phyloP scores from a whole-genome alignment of 2,329 filamentous ascomycete genomes.

The Boeremia exigua region DNA sequence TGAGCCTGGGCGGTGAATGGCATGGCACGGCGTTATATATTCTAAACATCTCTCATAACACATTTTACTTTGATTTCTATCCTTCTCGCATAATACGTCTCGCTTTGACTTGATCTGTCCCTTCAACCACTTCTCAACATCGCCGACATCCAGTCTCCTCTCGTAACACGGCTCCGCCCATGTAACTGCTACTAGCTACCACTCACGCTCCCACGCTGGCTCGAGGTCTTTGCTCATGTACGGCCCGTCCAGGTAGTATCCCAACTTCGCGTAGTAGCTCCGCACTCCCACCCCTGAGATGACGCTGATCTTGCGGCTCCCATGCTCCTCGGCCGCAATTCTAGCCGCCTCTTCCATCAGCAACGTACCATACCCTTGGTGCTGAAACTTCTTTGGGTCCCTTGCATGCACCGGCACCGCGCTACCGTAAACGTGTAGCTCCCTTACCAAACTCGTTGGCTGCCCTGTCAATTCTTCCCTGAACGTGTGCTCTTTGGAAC shows the following conservation, averaged over 20 bases:
- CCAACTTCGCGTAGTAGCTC: conserved; percentile 92
- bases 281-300: conserved; percentile 97
- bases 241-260: conserved; percentile 91
- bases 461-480: conserved; percentile 84
- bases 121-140: neutral
- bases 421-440: conserved; percentile 95
- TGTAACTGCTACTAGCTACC: conserved; percentile 9
- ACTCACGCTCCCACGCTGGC: conserved; percentile 43
- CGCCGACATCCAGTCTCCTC: neutral
- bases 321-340: conserved; percentile 92
- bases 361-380: conserved; percentile 94
- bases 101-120: conserved; percentile 1
- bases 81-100: neutral
- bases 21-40: conserved; percentile 9
- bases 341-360: conserved; percentile 98
- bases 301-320: conserved; percentile 91
- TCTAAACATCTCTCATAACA: too few species aligned
- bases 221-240: conserved; percentile 60
- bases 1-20: conserved; percentile 13
- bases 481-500: conserved; percentile 89
- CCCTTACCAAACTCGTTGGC: conserved; percentile 88
- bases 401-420: conserved; percentile 97
- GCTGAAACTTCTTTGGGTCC: conserved; percentile 96
- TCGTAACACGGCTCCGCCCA: neutral
- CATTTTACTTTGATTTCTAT: too few species aligned